phyloP scores from a whole-genome alignment of 2,329 filamentous ascomycete species.

The Thielaviopsis musarum region DNA sequence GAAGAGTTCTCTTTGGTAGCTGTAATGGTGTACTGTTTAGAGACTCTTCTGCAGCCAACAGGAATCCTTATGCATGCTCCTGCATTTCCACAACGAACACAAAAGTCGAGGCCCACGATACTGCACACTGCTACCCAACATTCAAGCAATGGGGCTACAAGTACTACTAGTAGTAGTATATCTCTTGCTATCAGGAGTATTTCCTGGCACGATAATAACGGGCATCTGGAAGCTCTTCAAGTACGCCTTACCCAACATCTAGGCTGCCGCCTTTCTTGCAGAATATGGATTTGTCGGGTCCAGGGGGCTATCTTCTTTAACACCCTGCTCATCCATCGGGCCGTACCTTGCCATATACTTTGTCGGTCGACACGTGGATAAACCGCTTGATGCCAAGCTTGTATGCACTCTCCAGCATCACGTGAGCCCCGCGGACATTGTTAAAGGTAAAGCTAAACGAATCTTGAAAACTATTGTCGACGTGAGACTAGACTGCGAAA shows the following conservation, averaged over 20 bases:
- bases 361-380: constrained; percentile 71
- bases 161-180: too few relatives aligned
- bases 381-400: constrained; percentile 55
- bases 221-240: constrained; percentile 69
- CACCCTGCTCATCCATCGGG: constrained; percentile 54
- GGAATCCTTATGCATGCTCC: neutral
- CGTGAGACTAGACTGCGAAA: constrained; percentile 74
- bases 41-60: neutral
- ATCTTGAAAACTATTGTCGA: constrained; percentile 69
- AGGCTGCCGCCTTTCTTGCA: constrained; percentile 64
- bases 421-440: constrained; percentile 73
- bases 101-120: too few relatives aligned
- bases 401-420: constrained; percentile 60
- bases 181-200: too few relatives aligned
- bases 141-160: too few relatives aligned
- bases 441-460: constrained; percentile 67
- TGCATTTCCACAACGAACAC: neutral
- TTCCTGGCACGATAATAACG: constrained; percentile 62
- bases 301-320: constrained; percentile 56
- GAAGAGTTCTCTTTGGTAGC: too few relatives aligned
- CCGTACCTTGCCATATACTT: constrained; percentile 69
- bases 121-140: too few relatives aligned
- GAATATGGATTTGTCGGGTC: constrained; percentile 71
- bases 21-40: too few relatives aligned
- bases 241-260: constrained; percentile 80